Conservation (phyloP, 768 basidiomycete species). For the Termitomyces titanicus region DNA sequence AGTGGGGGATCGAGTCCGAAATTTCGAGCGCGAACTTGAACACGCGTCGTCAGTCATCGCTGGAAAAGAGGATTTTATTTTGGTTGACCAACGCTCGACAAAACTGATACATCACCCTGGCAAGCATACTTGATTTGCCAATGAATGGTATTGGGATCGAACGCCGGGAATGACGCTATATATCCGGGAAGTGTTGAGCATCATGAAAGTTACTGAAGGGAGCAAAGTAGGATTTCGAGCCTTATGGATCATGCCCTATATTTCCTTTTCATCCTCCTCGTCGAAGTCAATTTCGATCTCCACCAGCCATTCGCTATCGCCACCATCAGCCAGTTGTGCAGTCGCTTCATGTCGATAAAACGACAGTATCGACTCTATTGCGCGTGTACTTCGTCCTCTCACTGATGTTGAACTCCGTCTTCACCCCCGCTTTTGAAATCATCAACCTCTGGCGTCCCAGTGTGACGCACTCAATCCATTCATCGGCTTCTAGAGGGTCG, state of each 20-base stretch:
- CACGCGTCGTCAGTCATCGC: conserved; percentile 44
- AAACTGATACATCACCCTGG: conserved; percentile 32
- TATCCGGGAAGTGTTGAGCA: conserved; percentile 53
- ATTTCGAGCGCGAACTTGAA: conserved; percentile 14
- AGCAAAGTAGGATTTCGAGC: conserved; percentile 49
- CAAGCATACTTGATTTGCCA: conserved; percentile 41
- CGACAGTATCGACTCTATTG: conserved; percentile 36
- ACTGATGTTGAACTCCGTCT: conserved; percentile 41
- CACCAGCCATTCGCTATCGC: conserved; percentile 30
- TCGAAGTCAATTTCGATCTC: not conserved
- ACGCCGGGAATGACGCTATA: conserved; percentile 49
- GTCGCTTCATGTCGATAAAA: conserved; percentile 55
- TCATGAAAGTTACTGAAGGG: conserved; percentile 57
- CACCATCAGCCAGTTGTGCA: conserved; percentile 41
- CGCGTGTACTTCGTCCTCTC: conserved; percentile 44
- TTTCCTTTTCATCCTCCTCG: too few species aligned
- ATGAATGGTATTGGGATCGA: conserved; percentile 45
- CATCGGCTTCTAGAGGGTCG: conserved; percentile 51
- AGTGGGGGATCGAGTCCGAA: conserved; percentile 19
- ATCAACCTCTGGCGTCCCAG: too few species aligned
- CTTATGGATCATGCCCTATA: not conserved
- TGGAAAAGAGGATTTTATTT: conserved; percentile 40
- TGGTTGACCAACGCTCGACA: too few species aligned
- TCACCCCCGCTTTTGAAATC: conserved; percentile 50
- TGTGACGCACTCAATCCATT: too few species aligned